phyloP scores from a whole-genome alignment of 1,139 yeast species.

The Geotrichum citri-aurantii region DNA sequence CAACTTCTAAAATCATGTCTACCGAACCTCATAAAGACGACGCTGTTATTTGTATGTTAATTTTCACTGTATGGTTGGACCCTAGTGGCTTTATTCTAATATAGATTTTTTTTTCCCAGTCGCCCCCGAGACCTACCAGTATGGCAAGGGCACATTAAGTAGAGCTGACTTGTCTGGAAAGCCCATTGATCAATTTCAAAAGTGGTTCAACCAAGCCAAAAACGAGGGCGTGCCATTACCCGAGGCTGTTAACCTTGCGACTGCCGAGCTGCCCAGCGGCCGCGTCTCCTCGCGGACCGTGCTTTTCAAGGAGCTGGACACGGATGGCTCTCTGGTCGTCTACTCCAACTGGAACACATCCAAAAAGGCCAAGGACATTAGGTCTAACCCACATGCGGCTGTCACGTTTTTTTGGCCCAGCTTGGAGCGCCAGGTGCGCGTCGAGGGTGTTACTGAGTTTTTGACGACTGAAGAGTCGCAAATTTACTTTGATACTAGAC shows the following conservation, averaged over 20 bases:
- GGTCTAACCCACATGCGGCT: constrained; percentile 70
- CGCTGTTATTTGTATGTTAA: constrained; percentile 16
- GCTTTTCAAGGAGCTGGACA: constrained; percentile 81
- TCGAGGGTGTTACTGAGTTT: constrained; percentile 78
- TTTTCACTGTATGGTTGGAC: background rate
- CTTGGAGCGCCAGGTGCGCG: constrained; percentile 84
- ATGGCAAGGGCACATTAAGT: constrained; percentile 59
- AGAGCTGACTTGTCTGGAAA: constrained; percentile 48
- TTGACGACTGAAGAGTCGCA: constrained; percentile 69
- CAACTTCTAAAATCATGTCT: background rate
- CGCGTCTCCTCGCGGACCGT: constrained; percentile 80
- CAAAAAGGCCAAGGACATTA: constrained; percentile 68
- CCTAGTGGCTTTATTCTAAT: background rate
- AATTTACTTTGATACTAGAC: constrained; percentile 77
- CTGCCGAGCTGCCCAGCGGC: constrained; percentile 84
- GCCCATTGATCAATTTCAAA: constrained; percentile 73
- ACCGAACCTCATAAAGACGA: constrained; percentile 15
- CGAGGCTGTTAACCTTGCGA: constrained; percentile 74
- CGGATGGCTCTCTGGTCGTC: constrained; percentile 68
- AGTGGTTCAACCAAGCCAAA: constrained; percentile 83
- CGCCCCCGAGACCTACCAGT: constrained; percentile 89
- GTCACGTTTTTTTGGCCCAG: constrained; percentile 92
- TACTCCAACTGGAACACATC: constrained; percentile 90
- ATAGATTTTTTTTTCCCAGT: constrained; percentile 29
- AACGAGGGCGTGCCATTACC: constrained; percentile 55